phyloP scores from a whole-genome alignment of 345 rosid genomes.

The Gynandropsis gynandra region DNA sequence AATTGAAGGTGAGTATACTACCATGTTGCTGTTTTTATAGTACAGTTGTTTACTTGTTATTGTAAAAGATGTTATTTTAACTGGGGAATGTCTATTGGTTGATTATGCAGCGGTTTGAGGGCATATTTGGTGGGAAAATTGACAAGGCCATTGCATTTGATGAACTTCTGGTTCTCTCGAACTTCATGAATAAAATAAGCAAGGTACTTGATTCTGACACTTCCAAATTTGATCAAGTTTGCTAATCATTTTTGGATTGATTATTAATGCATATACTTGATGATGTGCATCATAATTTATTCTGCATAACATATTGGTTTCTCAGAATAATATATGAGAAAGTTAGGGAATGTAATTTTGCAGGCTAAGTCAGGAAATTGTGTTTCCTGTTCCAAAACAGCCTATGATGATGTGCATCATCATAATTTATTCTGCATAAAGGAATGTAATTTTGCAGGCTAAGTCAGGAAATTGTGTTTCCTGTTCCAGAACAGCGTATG shows the following conservation, averaged over 20 bases:
- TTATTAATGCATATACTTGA: not conserved
- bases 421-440: conserved; percentile 5
- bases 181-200: conserved; percentile 80
- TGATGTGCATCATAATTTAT: not conserved
- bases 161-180: conserved; percentile 71
- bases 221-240: not conserved
- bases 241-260: not conserved
- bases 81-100: conserved; percentile 9
- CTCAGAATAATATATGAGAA: conserved; percentile 7
- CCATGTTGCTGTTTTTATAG: conserved; percentile 8
- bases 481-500: not conserved
- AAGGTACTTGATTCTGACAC: conserved; percentile 48
- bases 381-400: not conserved
- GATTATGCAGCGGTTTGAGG: conserved; percentile 75
- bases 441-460: not conserved
- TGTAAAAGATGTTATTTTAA: not conserved
- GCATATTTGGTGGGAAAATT: conserved; percentile 77
- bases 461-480: not conserved
- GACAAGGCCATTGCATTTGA: conserved; percentile 71
- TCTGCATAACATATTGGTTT: not conserved
- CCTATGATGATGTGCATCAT: not conserved
- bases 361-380: no score
- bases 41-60: conserved; percentile 1
- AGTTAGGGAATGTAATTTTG: not conserved
- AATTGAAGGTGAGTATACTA: conserved; percentile 63